phyloP scores from a whole-genome alignment of 2,329 filamentous ascomycete species.

The Neofusicoccum sp. region DNA sequence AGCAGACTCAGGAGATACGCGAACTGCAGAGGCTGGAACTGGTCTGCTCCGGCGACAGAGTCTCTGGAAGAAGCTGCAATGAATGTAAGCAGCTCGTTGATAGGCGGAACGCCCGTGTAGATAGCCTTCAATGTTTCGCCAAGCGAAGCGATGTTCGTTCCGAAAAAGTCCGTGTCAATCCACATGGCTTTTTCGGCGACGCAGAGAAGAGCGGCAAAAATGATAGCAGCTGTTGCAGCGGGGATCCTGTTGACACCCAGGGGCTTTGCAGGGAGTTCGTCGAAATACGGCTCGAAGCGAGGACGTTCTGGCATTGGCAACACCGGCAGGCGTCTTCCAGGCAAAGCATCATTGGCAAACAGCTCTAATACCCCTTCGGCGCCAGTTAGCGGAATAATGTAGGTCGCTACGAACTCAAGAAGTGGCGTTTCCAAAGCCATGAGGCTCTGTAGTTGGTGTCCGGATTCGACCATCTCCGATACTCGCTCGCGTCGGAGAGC shows the following conservation, averaged over 20 bases:
- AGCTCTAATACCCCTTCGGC: background rate
- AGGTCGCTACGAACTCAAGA: background rate
- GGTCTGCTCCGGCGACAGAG: too few relatives aligned
- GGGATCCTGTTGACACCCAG: background rate
- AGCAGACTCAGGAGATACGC: background rate
- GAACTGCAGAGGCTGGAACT: too few relatives aligned
- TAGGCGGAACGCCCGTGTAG: too few relatives aligned
- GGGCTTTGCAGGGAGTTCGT: background rate
- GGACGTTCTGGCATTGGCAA: background rate
- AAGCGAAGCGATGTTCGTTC: too few relatives aligned
- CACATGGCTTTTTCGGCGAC: too few relatives aligned
- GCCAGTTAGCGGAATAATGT: background rate
- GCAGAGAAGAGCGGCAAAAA: too few relatives aligned
- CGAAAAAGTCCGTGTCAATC: too few relatives aligned
- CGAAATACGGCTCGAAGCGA: background rate
- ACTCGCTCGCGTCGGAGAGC: background rate
- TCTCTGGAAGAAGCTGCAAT: too few relatives aligned
- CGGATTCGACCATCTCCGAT: background rate
- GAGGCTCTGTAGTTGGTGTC: background rate
- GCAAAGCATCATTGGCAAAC: background rate
- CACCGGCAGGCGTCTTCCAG: slow-evolving; percentile 19
- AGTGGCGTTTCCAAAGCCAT: background rate
- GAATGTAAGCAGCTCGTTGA: too few relatives aligned
- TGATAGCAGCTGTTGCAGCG: background rate
- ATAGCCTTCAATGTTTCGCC: too few relatives aligned